A percentile compares a stretch with the other conserved stretches of the same genome.
These are phyloP conservation scores for Gymnopilus dilepis DNA, from an alignment of 768 basidiomycete species.

Conservation along the genomic window DNA sequence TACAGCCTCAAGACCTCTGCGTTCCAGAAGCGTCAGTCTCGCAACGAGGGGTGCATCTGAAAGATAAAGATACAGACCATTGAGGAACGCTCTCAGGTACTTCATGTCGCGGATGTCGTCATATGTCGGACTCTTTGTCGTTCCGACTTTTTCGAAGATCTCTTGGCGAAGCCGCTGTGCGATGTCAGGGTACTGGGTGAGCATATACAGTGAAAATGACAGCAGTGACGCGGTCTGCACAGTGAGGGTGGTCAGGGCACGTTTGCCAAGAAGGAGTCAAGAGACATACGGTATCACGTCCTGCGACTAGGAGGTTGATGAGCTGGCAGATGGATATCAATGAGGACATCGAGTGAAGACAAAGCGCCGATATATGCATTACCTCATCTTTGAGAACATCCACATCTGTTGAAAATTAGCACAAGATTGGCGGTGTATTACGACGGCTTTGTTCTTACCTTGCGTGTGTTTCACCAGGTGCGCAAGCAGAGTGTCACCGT, in stretches of 20 bases:
- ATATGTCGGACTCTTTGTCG: conserved; percentile 41
- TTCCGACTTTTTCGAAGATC: conserved; percentile 43
- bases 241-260: neutral
- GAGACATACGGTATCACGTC: conserved; percentile 54
- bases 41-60: no score
- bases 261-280: neutral
- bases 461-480: conserved; percentile 30
- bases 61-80: conserved; percentile 36
- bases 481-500: conserved; percentile 17
- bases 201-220: conserved; percentile 48
- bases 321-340: conserved; percentile 19
- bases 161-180: conserved; percentile 44
- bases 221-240: conserved; percentile 45
- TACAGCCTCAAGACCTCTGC: conserved; percentile 50
- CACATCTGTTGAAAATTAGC: conserved; percentile 24
- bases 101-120: conserved; percentile 55
- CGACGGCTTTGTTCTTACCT: conserved; percentile 35
- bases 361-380: neutral
- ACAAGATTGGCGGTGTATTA: no score
- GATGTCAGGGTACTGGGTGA: conserved; percentile 47
- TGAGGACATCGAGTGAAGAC: neutral
- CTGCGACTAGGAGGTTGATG: conserved; percentile 61
- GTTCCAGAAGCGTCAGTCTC: no score
- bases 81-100: conserved; percentile 37
- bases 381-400: conserved; percentile 47